phyloP scores from a whole-genome alignment of 1,284 basidiomycete species.

The Athelia psychrophila region DNA sequence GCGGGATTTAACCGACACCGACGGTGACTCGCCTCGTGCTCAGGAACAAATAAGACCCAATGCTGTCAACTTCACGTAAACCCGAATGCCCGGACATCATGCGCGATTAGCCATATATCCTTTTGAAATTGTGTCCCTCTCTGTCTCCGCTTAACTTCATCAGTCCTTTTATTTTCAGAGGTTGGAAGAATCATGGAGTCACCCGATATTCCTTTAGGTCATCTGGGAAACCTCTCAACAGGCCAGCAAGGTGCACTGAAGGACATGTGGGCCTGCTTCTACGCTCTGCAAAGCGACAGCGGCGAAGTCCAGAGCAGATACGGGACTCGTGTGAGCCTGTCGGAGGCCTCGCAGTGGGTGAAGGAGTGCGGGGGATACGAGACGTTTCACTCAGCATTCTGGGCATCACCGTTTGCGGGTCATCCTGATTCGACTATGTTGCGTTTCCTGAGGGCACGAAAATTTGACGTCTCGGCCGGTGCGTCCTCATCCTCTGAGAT shows the following conservation, averaged over 20 bases:
- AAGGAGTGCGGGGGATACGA: neutral
- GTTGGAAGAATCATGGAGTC: neutral
- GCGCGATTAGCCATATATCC: too few relatives aligned
- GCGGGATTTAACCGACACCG: too few relatives aligned
- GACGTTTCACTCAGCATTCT: neutral
- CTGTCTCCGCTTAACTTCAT: too few relatives aligned
- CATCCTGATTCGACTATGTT: neutral
- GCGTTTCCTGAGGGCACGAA: neutral
- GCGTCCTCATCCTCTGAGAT: too few relatives aligned
- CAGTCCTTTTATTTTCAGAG: too few relatives aligned
- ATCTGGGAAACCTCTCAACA: neutral
- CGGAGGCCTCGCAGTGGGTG: neutral
- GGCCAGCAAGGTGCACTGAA: neutral
- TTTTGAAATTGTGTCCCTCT: too few relatives aligned
- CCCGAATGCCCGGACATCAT: too few relatives aligned
- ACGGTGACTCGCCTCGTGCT: too few relatives aligned
- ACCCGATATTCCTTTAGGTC: neutral
- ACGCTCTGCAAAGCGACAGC: neutral
- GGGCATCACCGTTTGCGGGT: neutral
- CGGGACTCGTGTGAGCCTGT: neutral
- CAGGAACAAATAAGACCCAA: too few relatives aligned
- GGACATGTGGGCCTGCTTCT: neutral
- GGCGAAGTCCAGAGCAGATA: neutral
- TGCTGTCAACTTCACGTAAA: too few relatives aligned
- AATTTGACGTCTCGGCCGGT: neutral